phyloP scores from a whole-genome alignment of 768 basidiomycete genomes.

The Mycena belliarum region DNA sequence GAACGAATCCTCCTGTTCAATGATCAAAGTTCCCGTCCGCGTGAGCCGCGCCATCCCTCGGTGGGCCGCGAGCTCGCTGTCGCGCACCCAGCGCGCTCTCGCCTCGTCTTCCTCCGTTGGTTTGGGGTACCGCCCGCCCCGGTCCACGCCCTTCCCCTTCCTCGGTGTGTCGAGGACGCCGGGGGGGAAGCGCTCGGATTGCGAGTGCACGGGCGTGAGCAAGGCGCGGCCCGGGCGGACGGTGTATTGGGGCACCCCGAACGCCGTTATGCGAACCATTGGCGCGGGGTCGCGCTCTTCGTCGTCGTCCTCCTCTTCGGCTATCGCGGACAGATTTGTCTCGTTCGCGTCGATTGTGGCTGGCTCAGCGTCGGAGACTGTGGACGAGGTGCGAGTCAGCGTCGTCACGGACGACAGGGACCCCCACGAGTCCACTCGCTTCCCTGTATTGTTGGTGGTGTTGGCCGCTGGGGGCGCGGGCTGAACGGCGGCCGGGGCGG shows the following conservation, averaged over 20 bases:
- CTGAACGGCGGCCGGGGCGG: neutral
- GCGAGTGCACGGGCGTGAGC: slow-evolving; percentile 10
- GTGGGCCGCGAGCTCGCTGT: slow-evolving; percentile 2
- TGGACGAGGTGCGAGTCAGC: slow-evolving; percentile 16
- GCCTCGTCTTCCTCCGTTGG: slow-evolving; percentile 4
- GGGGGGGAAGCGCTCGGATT: slow-evolving; percentile 5
- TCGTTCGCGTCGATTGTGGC: neutral
- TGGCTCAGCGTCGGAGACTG: neutral
- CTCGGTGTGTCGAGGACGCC: slow-evolving; percentile 13
- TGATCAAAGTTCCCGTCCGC: slow-evolving; percentile 6
- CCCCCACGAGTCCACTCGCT: neutral
- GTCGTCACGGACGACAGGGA: slow-evolving; percentile 13
- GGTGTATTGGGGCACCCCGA: slow-evolving; percentile 1
- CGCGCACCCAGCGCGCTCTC: slow-evolving; percentile 3
- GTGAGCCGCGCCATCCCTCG: slow-evolving; percentile 6
- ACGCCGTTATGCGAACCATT: neutral
- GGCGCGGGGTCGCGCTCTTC: neutral
- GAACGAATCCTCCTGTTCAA: no score
- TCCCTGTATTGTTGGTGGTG: neutral
- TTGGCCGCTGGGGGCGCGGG: neutral
- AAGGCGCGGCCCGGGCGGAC: neutral
- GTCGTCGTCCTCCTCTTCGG: neutral
- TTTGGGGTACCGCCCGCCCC: neutral
- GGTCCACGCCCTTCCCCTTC: no score
- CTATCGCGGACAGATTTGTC: neutral